Base-by-base conservation (phyloP, 371 early-diverging fungal species). In the Rhizopus sp. region DNA sequence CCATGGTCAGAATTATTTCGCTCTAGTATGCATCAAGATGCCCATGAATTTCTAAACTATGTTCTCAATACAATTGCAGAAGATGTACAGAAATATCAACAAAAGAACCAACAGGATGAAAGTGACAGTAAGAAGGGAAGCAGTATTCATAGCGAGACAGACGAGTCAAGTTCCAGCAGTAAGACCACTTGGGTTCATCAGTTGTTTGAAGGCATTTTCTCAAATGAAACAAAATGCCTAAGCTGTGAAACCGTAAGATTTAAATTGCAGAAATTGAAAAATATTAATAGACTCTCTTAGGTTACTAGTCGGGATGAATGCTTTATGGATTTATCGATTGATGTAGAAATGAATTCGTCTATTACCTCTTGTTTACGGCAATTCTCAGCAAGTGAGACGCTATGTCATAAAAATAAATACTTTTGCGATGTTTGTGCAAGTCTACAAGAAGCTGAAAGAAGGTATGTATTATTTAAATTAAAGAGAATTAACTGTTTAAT, bases 1-100 rank as follows among this genome's bases (percentile, higher is more conserved):
- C 9, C 5, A 15, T 35, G 33, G 35, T 23, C 80, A 91, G 97
- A 93, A 67, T 66, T 95, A 10, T 98, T 97, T 72, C 83, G 94
- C 39, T 88, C 91, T 55, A 93, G 92, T 32, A 88, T 89, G 86
- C 97, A 98, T 69, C 98, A 98, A 68, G 98, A 98, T 73, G 97
- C 97, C 0, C 98, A 98, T 73, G 98, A 98, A 74, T 94, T 97
- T 71, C 75, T 98, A 48, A 97, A 96, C 76, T 97, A 89, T 72
- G 63, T 92, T 9, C 77, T 98, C 10, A 97, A 97, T 70, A 88
- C 89, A 10, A 90, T 98, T 52, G 91, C 91, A 3, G 98, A 98
- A 58, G 90, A 90, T 64, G 89, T 92, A 7, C 77, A 83, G 41
- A 75, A 77, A 41, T 78, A 89, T 69, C 78, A 82, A 65, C 78